Base-by-base conservation (phyloP, 2,329 filamentous ascomycete genomes). In the Pseudocercospora vitis region DNA sequence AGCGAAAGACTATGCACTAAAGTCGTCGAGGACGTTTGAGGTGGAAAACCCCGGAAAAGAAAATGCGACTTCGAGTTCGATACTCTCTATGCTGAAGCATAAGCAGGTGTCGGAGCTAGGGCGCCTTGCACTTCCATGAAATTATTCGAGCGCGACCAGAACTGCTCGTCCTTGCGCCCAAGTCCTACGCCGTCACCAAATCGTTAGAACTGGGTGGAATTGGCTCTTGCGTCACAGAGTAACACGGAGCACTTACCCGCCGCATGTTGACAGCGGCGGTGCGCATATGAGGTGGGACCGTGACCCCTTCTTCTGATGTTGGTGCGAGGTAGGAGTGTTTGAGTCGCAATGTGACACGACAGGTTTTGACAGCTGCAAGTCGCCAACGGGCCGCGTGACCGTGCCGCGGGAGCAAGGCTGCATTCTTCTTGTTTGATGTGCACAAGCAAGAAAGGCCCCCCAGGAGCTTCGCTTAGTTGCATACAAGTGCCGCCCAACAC, bases 351-450 rank as follows among this genome's bases (percentile, higher is more conserved):
- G 53, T 56, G 23, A 12, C 49, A 56, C 53, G 16, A 45, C 53
- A 56, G 44, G 45, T 49, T 56, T 50, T 52, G 53, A 56, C 53
- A 56, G 53, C 53, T 56, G 53, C 53, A 50, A 21, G 24, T 44
- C 48, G 24, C 48, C 52, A 50, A 39, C 47, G 53, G 53, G 42
- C 53, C 48, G 45, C 46, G 50, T 42, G 14, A 42, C 37, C 37
- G 37, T 42, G 24, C 16, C 44, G 29, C 45, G 35, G 32, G 49
- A 52, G 49, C 53, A 56, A 56, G 49, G 53, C 33, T 45, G 48
- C 50, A 18, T 26, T 29, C 42, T 51, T n/a, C n/a, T n/a, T n/a
- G n/a, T 23, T 33, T 40, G 50, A 42, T 48, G 35, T 24, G 29
- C 53, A 51, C 48, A 48, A 32, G 39, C 26, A 37, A 32, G 45